These are phyloP conservation scores for Candida andamanensis DNA, from an alignment of 805 yeast species.

Conservation along the genomic window DNA sequence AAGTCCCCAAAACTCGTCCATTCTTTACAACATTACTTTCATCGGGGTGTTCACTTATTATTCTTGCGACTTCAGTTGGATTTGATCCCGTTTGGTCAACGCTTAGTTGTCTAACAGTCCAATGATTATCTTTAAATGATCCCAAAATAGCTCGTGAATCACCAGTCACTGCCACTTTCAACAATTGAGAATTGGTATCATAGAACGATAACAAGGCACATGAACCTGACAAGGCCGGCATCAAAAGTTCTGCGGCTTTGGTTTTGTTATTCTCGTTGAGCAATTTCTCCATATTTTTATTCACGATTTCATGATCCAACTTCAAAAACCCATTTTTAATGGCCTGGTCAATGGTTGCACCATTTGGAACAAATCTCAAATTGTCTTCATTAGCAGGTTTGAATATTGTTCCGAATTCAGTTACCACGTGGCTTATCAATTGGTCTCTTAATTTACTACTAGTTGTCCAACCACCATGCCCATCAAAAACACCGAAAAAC, in stretches of 20 bases:
- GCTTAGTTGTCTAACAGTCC: constrained; percentile 85
- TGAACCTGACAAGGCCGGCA: constrained; percentile 94
- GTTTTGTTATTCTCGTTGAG: constrained; percentile 65
- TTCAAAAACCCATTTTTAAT: constrained; percentile 74
- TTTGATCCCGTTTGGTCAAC: constrained; percentile 94
- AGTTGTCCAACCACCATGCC: constrained; percentile 96
- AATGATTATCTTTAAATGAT: constrained; percentile 58
- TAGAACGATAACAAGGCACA: constrained; percentile 87
- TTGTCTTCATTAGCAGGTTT: constrained; percentile 47
- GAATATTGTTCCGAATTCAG: constrained; percentile 64
- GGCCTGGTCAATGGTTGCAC: constrained; percentile 71
- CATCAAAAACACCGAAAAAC: constrained; percentile 95
- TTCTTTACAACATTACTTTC: constrained; percentile 78
- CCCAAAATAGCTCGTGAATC: constrained; percentile 93
- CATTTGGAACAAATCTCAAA: constrained; percentile 57
- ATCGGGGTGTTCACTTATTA: constrained; percentile 84
- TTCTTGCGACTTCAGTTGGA: constrained; percentile 77
- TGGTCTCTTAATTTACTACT: constrained; percentile 78
- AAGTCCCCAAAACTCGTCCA: constrained; percentile 87
- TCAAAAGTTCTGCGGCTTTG: constrained; percentile 63
- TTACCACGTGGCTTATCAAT: constrained; percentile 69
- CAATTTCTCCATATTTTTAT: constrained; percentile 64
- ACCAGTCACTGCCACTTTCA: constrained; percentile 93
- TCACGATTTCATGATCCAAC: constrained; percentile 82
- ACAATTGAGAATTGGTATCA: constrained; percentile 64